Evolutionary conservation across 2,329 filamentous ascomycete species (phyloP), one percentile per base, ranked within the genome.

Genomic region (Fusarium sp.): DNA sequence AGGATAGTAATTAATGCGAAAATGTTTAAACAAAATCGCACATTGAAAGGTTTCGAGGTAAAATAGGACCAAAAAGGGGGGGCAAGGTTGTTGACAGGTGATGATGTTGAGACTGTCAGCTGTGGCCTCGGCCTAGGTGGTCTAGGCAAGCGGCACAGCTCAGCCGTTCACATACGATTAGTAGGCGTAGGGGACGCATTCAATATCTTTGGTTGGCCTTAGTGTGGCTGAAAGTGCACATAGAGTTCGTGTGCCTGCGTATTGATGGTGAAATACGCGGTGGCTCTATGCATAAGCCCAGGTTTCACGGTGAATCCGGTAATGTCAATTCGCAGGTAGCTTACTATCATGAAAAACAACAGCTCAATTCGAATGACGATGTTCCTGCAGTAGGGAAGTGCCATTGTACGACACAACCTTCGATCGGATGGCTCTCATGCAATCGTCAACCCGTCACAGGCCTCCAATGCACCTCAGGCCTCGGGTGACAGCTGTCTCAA

Each of bases 141-240:
- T 66, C 70, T 44, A 57, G 66, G 54, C 56, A 67, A 71, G 66
- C 35, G 70, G 70, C 70, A 66, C 70, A 73, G 66, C 48, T 70
- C 63, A 69, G 66, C 56, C 66, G 42, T 60, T 26, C 61, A 63
- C 31, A 49, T 55, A 28, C 36, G 49, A 42, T 48, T 24, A 39
- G 45, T 51, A 38, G 17, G 45, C 35, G 28, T 51, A 38, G 20
- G 52, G 38, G 35, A 52, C 58, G 35, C 49, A 47, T 18, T 64
- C 35, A 51, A 58, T 45, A 73, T 62, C 70, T 63, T 33, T 33
- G 33, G 33, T 33, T 67, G 52, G 63, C 60, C 44, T 74, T 28
- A 62, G 42, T 69, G 70, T 63, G 70, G 70, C 60, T 73, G 70
- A 48, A 35, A 63, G 54, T 38, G 70, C 35, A 58, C 17, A 63